Percentiles rank a stretch among this genome's conserved stretches.
These are phyloP conservation scores for Phylloporus sp. DNA, from an alignment of 768 basidiomycete species.

Conservation along the genomic window DNA sequence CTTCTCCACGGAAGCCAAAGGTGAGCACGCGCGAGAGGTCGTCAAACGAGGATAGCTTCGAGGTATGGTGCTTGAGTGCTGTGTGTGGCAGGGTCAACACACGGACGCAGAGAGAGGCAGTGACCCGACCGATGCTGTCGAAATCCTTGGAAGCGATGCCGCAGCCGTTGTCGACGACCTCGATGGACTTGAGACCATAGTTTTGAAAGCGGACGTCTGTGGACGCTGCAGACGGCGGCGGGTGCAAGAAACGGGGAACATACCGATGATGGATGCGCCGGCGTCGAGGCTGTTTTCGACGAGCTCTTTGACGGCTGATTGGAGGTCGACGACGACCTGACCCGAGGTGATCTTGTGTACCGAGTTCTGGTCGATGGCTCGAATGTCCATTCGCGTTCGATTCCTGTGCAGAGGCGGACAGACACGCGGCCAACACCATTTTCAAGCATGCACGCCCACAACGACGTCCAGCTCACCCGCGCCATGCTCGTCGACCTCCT, in stretches of 20 bases:
- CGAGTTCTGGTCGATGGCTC: constrained; percentile 68
- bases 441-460: constrained; percentile 27
- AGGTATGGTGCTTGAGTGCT: constrained; percentile 93
- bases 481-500: constrained; percentile 42
- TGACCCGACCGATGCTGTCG: constrained; percentile 63
- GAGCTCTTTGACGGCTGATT: constrained; percentile 92
- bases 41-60: constrained; percentile 74
- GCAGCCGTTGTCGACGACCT: constrained; percentile 89
- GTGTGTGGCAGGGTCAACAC: neutral
- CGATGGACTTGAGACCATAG: constrained; percentile 73
- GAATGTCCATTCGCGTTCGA: constrained; percentile 31
- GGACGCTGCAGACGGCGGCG: neutral
- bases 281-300: constrained; percentile 96
- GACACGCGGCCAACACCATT: neutral
- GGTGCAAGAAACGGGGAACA: constrained; percentile 21
- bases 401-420: constrained; percentile 6
- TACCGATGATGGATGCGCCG: constrained; percentile 81
- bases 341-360: constrained; percentile 90
- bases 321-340: constrained; percentile 91
- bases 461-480: constrained; percentile 32
- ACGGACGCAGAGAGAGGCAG: neutral
- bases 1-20: constrained; percentile 96
- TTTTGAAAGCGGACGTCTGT: constrained; percentile 89
- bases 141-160: constrained; percentile 80
- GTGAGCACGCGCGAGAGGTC: constrained; percentile 71